Evolutionary conservation across 495 filamentous ascomycete genomes (phyloP), one percentile per base, ranked within the genome.

Genomic region (Staphylotrichum tortipilum): DNA sequence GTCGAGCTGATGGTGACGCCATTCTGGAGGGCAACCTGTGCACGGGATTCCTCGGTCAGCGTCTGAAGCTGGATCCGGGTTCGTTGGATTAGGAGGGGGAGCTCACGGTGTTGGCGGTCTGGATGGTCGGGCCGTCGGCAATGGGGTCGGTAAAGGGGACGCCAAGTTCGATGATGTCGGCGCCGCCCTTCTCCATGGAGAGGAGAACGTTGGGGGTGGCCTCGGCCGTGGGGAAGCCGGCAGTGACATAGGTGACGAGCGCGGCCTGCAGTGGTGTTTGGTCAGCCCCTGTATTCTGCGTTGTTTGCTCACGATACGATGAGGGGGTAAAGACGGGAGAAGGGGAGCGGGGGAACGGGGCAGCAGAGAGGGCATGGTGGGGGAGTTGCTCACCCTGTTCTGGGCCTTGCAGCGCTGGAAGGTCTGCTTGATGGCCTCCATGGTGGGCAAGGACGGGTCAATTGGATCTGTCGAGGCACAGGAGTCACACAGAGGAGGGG

Each of bases 81-180:
- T 26, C 35, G 39, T 33, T 19, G 29, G n/a, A 11, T 34, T 12
- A n/a, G n/a, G n/a, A n/a, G 10, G 18, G 14, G 1, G 31, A 3
- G 15, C 63, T 59, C 59, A 85, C 80, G 21, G 84, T 90, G 70
- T 95, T 96, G 36, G 90, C 75, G 50, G 81, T 91, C 68, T 96
- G 90, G 57, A 96, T 95, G 3, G 88, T 94, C 9, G 90, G 89
- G 9, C 90, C 90, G 68, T 96, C 90, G 47, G 89, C 90, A 69
- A 95, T 96, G 18, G 92, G 92, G 61, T 99, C 92, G 44, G 94
- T 96, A 77, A 99, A 99, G 37, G 94, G 94, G 34, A 95, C 75
- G 37, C 89, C 88, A 47, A 91, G 77, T 65, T 91, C 86, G 50
- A 91, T 88, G 50, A 91, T 66, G 64, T 91, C 86, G 52, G 91